Evolutionary conservation across 805 yeast species (phyloP).

Genomic region (Tetrapisispora iriomotensis): DNA sequence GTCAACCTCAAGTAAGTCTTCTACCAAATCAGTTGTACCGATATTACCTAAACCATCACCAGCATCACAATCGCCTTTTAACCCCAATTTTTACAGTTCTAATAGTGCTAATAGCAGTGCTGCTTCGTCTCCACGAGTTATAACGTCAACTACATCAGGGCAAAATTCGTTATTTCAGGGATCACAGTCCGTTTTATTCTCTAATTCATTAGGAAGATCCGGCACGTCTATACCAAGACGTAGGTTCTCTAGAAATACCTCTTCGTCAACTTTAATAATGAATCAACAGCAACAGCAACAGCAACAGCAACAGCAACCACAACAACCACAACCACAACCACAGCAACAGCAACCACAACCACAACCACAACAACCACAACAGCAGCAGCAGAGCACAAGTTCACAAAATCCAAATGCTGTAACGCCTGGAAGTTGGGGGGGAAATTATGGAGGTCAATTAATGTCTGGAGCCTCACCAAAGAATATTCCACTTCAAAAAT

Average conservation of each 20-base stretch:
- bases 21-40: constrained; percentile 27
- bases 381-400: too few species aligned
- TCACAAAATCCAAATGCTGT: neutral
- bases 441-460: neutral
- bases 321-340: too few species aligned
- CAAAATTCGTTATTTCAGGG: constrained; percentile 5
- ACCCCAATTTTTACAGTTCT: constrained; percentile 6
- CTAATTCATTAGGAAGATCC: constrained; percentile 15
- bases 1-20: constrained; percentile 5
- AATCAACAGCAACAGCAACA: constrained; percentile 17
- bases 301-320: too few species aligned
- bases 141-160: constrained; percentile 6
- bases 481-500: constrained; percentile 9
- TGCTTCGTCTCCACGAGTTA: constrained; percentile 24
- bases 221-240: constrained; percentile 24
- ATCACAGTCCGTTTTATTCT: constrained; percentile 14
- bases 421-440: constrained; percentile 4
- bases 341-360: too few species aligned
- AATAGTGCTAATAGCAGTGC: constrained; percentile 21
- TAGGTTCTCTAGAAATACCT: constrained; percentile 22
- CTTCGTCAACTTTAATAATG: constrained; percentile 26
- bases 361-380: constrained; percentile 24
- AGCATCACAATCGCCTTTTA: constrained; percentile 6
- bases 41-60: constrained; percentile 29
- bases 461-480: constrained; percentile 5